These are phyloP conservation scores for Talaromyces funiculosus DNA, from an alignment of 2,329 filamentous ascomycete genomes.

Conservation along the genomic window DNA sequence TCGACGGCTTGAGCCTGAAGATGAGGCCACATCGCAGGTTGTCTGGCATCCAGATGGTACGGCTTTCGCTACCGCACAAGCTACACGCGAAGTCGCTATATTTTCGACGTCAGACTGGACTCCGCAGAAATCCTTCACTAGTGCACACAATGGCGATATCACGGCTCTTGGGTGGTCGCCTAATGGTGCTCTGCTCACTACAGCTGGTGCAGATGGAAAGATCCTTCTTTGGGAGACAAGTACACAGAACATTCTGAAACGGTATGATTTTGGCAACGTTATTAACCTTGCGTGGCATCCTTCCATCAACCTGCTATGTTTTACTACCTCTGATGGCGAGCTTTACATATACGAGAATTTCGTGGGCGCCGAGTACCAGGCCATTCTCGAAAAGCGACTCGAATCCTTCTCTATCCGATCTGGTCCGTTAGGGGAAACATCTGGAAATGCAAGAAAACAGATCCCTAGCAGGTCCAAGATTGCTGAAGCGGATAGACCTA, in stretches of 20 bases:
- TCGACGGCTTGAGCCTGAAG: constrained; percentile 67
- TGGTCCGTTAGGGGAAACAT: constrained; percentile 66
- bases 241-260: constrained; percentile 73
- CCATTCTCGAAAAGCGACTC: constrained; percentile 46
- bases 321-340: constrained; percentile 88
- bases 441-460: constrained; percentile 55
- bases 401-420: constrained; percentile 84
- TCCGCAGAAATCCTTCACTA: constrained; percentile 70
- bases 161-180: constrained; percentile 89
- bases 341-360: constrained; percentile 73
- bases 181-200: constrained; percentile 80
- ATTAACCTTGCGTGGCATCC: constrained; percentile 89
- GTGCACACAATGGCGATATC: constrained; percentile 76
- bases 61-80: constrained; percentile 79
- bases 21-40: constrained; percentile 67
- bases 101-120: constrained; percentile 88
- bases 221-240: constrained; percentile 77
- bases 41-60: constrained; percentile 93
- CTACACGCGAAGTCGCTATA: constrained; percentile 75
- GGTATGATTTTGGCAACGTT: constrained; percentile 74
- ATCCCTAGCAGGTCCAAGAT: constrained; percentile 52
- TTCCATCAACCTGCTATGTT: constrained; percentile 78
- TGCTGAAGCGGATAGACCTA: constrained; percentile 44
- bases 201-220: constrained; percentile 48
- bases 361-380: constrained; percentile 47